These are phyloP conservation scores for Nicotiana undulata DNA, from an alignment of 257 asterid species.

Conservation along the genomic window DNA sequence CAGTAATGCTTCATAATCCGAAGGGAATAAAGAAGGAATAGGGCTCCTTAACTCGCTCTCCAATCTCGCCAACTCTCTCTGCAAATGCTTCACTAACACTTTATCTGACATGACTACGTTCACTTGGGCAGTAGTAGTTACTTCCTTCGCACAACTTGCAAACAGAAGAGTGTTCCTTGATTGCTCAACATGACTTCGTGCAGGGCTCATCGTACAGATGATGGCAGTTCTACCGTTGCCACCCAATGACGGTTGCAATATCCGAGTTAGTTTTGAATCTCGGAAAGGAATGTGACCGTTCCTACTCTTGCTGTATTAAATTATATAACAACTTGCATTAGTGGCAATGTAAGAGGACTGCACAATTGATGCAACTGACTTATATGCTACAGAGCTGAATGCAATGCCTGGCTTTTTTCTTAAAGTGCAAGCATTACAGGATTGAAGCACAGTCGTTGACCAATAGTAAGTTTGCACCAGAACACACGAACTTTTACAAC, in stretches of 20 bases:
- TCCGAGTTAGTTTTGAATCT: constrained; percentile 94
- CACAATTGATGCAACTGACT: not conserved
- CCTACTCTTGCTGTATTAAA: constrained; percentile 63
- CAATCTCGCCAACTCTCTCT: constrained; percentile 59
- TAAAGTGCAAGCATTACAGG: not conserved
- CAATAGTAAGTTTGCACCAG: not conserved
- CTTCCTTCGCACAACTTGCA: constrained; percentile 98
- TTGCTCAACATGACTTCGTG: constrained; percentile 82
- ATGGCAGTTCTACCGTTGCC: constrained; percentile 89
- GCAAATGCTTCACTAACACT: constrained; percentile 80
- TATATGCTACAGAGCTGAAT: not conserved
- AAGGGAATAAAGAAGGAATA: constrained; percentile 24
- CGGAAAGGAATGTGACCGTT: constrained; percentile 84
- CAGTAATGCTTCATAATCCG: constrained; percentile 42
- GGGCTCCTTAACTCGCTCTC: constrained; percentile 67
- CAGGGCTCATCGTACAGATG: constrained; percentile 95
- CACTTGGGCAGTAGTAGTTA: constrained; percentile 72
- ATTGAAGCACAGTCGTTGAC: too few species aligned
- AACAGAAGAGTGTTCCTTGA: constrained; percentile 94
- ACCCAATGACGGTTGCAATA: constrained; percentile 78
- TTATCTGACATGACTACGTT: constrained; percentile 87
- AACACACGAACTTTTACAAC: not conserved
- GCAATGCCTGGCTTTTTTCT: not conserved
- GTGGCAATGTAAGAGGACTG: not conserved
- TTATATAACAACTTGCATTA: constrained; percentile 8